Conservation (phyloP, 441 rosid genomes). For the Kokia cookei region DNA sequence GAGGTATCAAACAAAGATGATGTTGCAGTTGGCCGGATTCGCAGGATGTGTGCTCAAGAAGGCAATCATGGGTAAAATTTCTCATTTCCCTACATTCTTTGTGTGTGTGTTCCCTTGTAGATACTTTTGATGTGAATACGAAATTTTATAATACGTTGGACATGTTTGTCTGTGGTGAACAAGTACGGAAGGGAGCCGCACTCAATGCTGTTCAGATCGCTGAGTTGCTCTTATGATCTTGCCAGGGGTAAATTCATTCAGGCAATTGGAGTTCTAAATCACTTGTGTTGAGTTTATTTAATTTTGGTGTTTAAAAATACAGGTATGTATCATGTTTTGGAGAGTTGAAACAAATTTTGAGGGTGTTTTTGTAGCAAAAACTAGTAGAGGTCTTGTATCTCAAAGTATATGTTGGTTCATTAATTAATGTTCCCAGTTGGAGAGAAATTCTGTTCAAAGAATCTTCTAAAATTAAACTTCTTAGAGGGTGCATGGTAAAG, state of each 20-base stretch:
- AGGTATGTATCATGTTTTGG: neutral
- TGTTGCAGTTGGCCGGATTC: constrained; percentile 93
- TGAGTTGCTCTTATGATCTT: constrained; percentile 56
- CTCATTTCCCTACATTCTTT: neutral
- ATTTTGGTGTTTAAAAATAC: neutral
- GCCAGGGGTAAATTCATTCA: neutral
- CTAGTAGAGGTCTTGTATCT: neutral
- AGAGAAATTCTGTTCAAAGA: neutral
- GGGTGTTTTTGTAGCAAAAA: neutral
- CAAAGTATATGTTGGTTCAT: neutral
- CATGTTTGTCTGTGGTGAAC: constrained; percentile 93
- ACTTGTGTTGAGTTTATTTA: neutral
- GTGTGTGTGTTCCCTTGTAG: neutral
- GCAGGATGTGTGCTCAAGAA: constrained; percentile 78
- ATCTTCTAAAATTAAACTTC: neutral
- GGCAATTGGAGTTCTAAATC: neutral
- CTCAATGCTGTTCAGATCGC: constrained; percentile 95
- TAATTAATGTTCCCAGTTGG: neutral
- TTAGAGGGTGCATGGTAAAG: neutral
- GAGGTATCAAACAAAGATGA: constrained; percentile 86
- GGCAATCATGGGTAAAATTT: constrained; percentile 63
- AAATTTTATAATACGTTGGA: constrained; percentile 55
- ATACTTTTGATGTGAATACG: neutral
- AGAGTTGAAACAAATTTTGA: constrained; percentile 12
- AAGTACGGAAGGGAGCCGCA: constrained; percentile 96